Percentiles rank a stretch among this genome's conserved stretches.
phyloP scores from a whole-genome alignment of 208 protist species.

The Leishmania tarentolae region DNA sequence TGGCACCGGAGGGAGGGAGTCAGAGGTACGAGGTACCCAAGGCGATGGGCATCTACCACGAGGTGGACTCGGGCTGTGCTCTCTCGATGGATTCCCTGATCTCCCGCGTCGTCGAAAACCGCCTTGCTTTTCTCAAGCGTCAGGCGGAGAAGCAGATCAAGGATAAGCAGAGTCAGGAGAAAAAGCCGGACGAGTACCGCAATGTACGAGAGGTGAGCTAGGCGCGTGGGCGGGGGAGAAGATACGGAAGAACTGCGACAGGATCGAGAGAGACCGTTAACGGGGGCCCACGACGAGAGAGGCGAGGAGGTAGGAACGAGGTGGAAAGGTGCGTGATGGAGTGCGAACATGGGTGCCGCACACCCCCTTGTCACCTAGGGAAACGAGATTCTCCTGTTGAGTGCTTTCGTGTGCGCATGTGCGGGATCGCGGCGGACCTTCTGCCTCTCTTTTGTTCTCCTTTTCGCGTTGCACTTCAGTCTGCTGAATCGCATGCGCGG shows the following conservation, averaged over 20 bases:
- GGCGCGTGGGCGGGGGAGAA: not conserved
- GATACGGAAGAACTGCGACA: no score
- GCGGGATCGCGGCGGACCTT: not conserved
- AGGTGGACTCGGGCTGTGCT: slow-evolving; percentile 67
- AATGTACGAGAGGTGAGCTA: slow-evolving; percentile 70
- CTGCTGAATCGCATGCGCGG: not conserved
- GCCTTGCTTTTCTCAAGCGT: slow-evolving; percentile 65
- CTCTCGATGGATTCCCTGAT: slow-evolving; percentile 77
- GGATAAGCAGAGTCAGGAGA: slow-evolving; percentile 55
- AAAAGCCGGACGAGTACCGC: slow-evolving; percentile 66
- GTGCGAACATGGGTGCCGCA: not conserved
- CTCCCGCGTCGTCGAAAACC: slow-evolving; percentile 82
- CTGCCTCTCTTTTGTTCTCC: not conserved
- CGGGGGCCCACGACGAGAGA: not conserved
- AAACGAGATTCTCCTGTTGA: not conserved
- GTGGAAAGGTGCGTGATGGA: no score
- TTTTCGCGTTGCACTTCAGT: not conserved
- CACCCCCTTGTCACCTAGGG: not conserved
- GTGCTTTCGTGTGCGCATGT: not conserved
- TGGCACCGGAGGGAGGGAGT: not conserved
- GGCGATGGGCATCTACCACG: slow-evolving; percentile 78
- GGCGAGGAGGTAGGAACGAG: not conserved
- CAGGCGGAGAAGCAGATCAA: slow-evolving; percentile 73
- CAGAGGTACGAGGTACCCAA: slow-evolving; percentile 73
- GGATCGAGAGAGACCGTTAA: not conserved